Evolutionary conservation across 148 eudicot genomes (phyloP).

Genomic region (Persicaria maculosa): DNA sequence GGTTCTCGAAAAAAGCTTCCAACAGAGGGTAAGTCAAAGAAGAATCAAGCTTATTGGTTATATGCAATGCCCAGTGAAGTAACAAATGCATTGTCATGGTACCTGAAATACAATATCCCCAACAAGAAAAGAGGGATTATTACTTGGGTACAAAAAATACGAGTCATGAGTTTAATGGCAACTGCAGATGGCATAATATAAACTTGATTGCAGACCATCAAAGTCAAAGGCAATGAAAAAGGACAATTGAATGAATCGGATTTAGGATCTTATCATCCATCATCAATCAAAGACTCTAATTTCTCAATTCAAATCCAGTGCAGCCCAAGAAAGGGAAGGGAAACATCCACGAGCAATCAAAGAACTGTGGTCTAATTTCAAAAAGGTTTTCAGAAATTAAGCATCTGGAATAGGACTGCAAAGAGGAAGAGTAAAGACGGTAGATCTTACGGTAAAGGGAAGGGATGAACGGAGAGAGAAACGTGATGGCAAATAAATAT

Average conservation of each 20-base stretch:
- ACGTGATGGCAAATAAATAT: constrained; percentile 18
- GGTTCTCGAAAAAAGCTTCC: constrained; percentile 62
- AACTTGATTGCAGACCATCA: not conserved
- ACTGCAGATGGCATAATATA: too few relatives aligned
- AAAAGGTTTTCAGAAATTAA: not conserved
- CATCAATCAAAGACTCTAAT: not conserved
- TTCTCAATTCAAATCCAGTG: too few relatives aligned
- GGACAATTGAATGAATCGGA: not conserved
- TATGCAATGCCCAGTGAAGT: constrained; percentile 74
- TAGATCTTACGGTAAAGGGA: constrained; percentile 62
- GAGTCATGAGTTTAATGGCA: too few relatives aligned
- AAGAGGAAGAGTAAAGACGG: not conserved
- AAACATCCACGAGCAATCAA: too few relatives aligned
- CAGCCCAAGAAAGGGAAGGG: too few relatives aligned
- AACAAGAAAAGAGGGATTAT: not conserved
- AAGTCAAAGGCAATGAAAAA: not conserved
- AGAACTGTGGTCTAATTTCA: not conserved
- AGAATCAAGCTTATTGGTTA: constrained; percentile 43
- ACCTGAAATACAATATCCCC: constrained; percentile 34
- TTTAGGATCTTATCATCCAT: not conserved
- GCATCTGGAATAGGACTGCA: not conserved
- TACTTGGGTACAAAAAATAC: too few relatives aligned
- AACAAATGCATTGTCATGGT: constrained; percentile 78
- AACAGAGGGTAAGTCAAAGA: constrained; percentile 68
- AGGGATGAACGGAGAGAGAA: constrained; percentile 59